Conservation (phyloP, 495 filamentous ascomycete genomes). For the Jackrogersella minutella region DNA sequence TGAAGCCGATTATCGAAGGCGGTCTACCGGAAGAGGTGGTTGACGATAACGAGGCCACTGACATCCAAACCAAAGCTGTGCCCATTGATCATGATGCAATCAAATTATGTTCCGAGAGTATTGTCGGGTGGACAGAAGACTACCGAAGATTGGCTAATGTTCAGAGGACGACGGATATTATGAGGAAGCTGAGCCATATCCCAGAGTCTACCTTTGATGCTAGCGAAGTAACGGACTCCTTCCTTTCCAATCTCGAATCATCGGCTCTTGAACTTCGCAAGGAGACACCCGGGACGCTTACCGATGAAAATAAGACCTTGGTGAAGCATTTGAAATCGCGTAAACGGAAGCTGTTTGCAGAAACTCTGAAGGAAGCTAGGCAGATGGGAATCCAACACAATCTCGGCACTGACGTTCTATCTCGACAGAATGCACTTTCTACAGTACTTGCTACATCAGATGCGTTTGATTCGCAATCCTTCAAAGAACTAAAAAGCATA, state of each 20-base stretch:
- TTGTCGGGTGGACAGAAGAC: constrained; percentile 65
- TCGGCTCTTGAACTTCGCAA: constrained; percentile 76
- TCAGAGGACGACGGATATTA: constrained; percentile 63
- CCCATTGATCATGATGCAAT: constrained; percentile 55
- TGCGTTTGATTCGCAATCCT: constrained; percentile 56
- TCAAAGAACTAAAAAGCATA: constrained; percentile 17
- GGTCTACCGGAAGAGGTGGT: constrained; percentile 66
- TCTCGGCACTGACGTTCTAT: constrained; percentile 70
- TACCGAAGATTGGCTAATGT: constrained; percentile 77
- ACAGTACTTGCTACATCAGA: constrained; percentile 67
- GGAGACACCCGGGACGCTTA: constrained; percentile 78
- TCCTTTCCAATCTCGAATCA: constrained; percentile 70
- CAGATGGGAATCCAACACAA: constrained; percentile 90
- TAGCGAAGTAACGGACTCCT: constrained; percentile 67
- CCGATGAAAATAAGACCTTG: constrained; percentile 79
- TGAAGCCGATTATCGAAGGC: constrained; percentile 67
- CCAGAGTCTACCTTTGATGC: constrained; percentile 63
- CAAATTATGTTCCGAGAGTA: constrained; percentile 57
- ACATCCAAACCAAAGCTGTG: constrained; percentile 27
- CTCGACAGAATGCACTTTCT: constrained; percentile 73
- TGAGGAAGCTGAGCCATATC: constrained; percentile 57
- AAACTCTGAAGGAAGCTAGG: constrained; percentile 80
- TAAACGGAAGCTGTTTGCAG: constrained; percentile 90
- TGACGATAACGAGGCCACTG: constrained; percentile 24
- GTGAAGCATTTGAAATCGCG: constrained; percentile 87